Percentiles rank a stretch among this genome's conserved stretches.
These are phyloP conservation scores for Geranium brycei DNA, from an alignment of 345 rosid genomes.

Conservation along the genomic window DNA sequence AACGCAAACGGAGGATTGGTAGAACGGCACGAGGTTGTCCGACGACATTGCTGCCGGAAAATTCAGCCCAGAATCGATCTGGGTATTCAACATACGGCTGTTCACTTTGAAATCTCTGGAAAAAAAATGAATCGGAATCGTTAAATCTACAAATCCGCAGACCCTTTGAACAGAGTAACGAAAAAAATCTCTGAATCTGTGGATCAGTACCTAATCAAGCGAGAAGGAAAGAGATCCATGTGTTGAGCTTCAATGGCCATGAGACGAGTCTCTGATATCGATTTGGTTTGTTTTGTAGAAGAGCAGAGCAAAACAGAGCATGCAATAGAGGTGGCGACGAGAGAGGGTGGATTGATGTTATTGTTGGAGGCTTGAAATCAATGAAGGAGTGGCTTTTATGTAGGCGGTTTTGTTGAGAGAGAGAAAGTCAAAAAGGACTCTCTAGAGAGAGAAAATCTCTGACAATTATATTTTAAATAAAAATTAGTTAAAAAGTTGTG, in stretches of 20 bases:
- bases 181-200: no score
- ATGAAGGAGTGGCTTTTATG: slow-evolving; percentile 8
- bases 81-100: slow-evolving; percentile 8
- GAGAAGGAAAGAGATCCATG: slow-evolving; percentile 29
- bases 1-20: slow-evolving; percentile 27
- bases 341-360: slow-evolving; percentile 1
- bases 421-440: slow-evolving; percentile 26
- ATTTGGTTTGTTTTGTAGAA: neutral
- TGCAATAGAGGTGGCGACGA: slow-evolving; percentile 11
- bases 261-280: neutral
- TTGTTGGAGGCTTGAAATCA: neutral
- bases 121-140: neutral
- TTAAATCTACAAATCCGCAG: neutral
- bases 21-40: slow-evolving; percentile 8
- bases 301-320: slow-evolving; percentile 7
- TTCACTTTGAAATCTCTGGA: slow-evolving; percentile 36
- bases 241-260: slow-evolving; percentile 53
- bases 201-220: slow-evolving; percentile 16
- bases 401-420: slow-evolving; percentile 22
- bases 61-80: slow-evolving; percentile 11
- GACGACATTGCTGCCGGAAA: neutral
- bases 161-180: neutral
- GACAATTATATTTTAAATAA: neutral
- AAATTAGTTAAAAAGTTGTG: neutral
- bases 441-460: slow-evolving; percentile 16